Base-by-base conservation (phyloP, 371 early-diverging fungal genomes). In the Mucor ambiguus region DNA sequence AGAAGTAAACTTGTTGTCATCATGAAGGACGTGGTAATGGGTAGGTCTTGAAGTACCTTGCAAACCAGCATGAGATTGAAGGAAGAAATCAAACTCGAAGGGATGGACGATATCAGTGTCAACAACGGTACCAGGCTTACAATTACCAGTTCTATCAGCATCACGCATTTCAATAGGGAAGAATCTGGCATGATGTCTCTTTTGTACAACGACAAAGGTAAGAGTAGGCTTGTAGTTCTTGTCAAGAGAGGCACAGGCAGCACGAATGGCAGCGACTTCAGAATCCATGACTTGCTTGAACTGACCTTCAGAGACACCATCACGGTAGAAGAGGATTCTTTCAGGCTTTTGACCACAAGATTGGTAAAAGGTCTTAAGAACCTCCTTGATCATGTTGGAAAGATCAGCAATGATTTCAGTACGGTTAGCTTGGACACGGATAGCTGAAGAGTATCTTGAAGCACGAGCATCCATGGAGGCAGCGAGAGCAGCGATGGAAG, bases 181-280 rank as follows among this genome's bases (percentile, higher is more conserved):
- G 83, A 99, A 97, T 14, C 96, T 83, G 24, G 95, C 91, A 69
- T 96, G 95, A 75, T 99, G 99, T 29, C 98, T 89, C 79, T 99
- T 98, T 73, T 98, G 96, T 7, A 95, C 97, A 1, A 95, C 88
- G 30, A 98, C 83, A 72, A 93, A 98, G 1, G 96, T 98, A 58
- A 99, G 77, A 29, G 88, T 83, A 1, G 98, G 98, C 3, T 76
- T 76, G 78, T 98, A 97, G 16, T 68, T 68, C 24, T 75, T 68
- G 10, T 92, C 92, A 4, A 98, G 57, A 0, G 73, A 74, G 10
- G 70, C 66, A 78, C 94, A 97, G 16, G 97, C 98, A 16, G 83
- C 78, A 64, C 84, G 80, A 63, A 99, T 88, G 9, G 93, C 89
- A 26, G 87, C 81, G 7, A 97, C 79, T 80, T 99, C 99, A 18